phyloP scores from a whole-genome alignment of 78 protist species.

The Dictyostelium citrinum region DNA sequence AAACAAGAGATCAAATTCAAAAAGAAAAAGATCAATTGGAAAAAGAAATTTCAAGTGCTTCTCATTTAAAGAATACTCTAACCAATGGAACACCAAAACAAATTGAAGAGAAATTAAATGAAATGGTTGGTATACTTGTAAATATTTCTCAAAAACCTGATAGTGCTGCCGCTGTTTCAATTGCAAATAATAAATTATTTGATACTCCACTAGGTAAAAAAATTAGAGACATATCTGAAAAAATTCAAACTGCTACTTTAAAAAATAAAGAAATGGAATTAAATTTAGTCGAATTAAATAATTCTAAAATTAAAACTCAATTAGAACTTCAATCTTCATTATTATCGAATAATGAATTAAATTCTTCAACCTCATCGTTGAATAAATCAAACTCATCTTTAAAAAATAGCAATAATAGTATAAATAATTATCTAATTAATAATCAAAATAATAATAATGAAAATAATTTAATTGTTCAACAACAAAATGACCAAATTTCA shows the following conservation, averaged over 20 bases:
- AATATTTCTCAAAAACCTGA: conserved; percentile 8
- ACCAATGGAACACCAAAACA: background rate
- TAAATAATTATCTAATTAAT: background rate
- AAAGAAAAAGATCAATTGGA: background rate
- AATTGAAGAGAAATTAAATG: conserved; percentile 2
- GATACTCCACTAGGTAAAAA: conserved; percentile 4
- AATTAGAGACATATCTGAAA: conserved; percentile 18
- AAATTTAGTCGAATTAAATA: background rate
- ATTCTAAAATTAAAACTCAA: background rate
- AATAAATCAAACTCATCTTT: background rate
- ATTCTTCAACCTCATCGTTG: background rate
- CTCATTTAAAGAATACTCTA: background rate
- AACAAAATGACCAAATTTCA: conserved; percentile 41
- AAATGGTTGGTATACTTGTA: background rate
- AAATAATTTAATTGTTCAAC: background rate
- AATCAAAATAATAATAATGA: background rate
- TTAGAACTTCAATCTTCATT: background rate
- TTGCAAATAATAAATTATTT: background rate
- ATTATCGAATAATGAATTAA: background rate
- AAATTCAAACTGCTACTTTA: background rate
- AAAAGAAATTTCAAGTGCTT: background rate
- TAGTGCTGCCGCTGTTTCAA: background rate
- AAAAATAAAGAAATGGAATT: conserved; percentile 66
- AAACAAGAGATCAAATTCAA: background rate
- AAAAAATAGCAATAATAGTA: background rate